Base-by-base conservation (phyloP, 225 moss, liverwort and hornwort genomes). In the Pleurozium schreberi region DNA sequence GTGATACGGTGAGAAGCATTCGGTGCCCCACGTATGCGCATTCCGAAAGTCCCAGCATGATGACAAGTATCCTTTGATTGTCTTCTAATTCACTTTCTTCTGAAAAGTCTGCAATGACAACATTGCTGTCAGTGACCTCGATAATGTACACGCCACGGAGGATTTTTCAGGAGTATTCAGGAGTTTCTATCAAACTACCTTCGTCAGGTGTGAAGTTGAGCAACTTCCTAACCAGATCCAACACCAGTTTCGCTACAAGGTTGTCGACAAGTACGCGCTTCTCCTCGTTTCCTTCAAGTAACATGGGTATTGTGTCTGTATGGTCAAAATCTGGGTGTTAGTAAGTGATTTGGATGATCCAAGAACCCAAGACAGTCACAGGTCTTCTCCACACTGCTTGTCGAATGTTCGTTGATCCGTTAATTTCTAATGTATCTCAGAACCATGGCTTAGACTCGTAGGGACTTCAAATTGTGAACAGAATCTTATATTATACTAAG, bases 21-120 rank as follows among this genome's bases (percentile, higher is more conserved):
- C 93, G 93, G 82, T 92, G 91, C 30, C 94, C 93, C 36, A 92
- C 81, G 45, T 82, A 93, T 87, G 90, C 87, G 87, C 87, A 86
- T 84, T 91, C 88, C 58, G 92, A 88, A 68, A 94, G 87, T 59
- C 91, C 80, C 75, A 92, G 84, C 89, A 94, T 84, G 81, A 94
- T 43, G 75, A 80, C 82, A 49, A 92, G 85, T 59, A 84, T 87
- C 90, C 80, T 81, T 57, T 89, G 85, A 63, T 87, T 86, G 83
- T 91, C 86, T 65, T 87, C 87, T 57, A 85, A 8, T 68, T 71
- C 88, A 71, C 55, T 40, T 62, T 61, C 80, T 62, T 91, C 92
- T 78, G 71, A 60, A 74, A 67, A 33, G 34, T 88, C 91, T 90
- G 86, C 70, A 64, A 84, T n/a, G 47, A 70, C 42, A 65, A 77